Conservation (phyloP, 257 asterid genomes). For the Rubia yunnanensis region DNA sequence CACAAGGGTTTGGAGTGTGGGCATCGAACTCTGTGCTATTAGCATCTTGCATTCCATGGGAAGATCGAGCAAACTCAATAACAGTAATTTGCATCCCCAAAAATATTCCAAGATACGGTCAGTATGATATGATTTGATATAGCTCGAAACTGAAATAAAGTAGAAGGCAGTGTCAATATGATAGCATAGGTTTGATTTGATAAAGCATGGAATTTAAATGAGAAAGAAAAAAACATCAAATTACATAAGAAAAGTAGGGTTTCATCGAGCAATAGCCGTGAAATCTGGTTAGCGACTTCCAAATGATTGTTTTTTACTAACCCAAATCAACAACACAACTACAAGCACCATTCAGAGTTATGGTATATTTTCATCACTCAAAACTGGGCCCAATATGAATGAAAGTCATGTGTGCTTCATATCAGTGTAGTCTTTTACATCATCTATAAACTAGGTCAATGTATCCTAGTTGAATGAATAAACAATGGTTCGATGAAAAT, state of each 20-base stretch:
- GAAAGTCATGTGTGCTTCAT: neutral
- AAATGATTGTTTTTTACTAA: neutral
- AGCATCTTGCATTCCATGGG: conserved; percentile 28
- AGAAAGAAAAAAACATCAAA: neutral
- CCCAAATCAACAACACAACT: neutral
- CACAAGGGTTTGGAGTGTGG: conserved; percentile 34
- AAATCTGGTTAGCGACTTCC: neutral
- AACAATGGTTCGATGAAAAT: neutral
- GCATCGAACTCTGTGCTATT: conserved; percentile 34
- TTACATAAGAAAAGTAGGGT: neutral
- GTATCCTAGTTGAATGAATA: neutral
- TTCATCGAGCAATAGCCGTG: neutral
- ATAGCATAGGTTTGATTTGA: conserved; percentile 53
- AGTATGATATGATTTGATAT: conserved; percentile 88
- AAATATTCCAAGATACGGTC: conserved; percentile 38
- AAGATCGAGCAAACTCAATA: conserved; percentile 31
- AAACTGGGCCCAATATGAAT: neutral
- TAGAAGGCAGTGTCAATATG: neutral
- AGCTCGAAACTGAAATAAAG: conserved; percentile 49
- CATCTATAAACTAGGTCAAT: neutral
- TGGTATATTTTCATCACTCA: neutral
- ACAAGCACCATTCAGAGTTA: neutral
- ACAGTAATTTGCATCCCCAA: conserved; percentile 41
- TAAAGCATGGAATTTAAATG: conserved; percentile 52
- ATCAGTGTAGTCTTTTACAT: neutral